Evolutionary conservation across 2,329 filamentous ascomycete genomes (phyloP), one percentile per base, ranked within the genome.

Genomic region (Chaetomiaceae sp.): DNA sequence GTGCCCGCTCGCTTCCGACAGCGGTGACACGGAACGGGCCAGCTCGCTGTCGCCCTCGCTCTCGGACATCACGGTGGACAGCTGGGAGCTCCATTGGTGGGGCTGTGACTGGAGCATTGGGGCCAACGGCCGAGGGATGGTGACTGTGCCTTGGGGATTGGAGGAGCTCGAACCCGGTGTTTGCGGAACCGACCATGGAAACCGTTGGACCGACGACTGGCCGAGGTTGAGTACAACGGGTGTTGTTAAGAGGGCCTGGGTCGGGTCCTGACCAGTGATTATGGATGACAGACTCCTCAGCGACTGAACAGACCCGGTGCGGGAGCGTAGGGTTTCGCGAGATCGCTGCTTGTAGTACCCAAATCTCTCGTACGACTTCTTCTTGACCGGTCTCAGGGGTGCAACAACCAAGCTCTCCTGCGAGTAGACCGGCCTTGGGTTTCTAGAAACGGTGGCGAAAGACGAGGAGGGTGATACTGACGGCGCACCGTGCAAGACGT

Each of bases 1-100:
- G 11, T 49, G 48, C 2, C 44, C 43, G 38, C 32, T 37, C 10
- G 40, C 38, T n/a, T 61, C 61, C 19, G 70, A 73, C 8, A 66
- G 56, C 6, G 67, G 59, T 5, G 73, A 76, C 42, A 70, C 67
- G 9, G 73, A 68, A 11, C 71, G 70, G 18, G 76, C 77, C 14
- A 64, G 67, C 34, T 65, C 68, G 58, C 73, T 79, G 29, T 64
- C 69, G 35, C 64, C 69, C 52, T 83, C 79, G 58, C 75, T 77
- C 60, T 81, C 79, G 27, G 79, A 83, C 62, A 75, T 68, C 50
- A 83, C 79, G 36, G 79, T 81, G 32, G 80, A 83, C 34, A 83
- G 68, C 62, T 81, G 78, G 36, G 76, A 75, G 62, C 78, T 81
- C 78, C 78, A 82, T 71, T 76, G 76, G 58, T 80, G 77, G 45